Evolutionary conservation across 148 eudicot genomes (phyloP).

Genomic region (Salicornia ramosissima): DNA sequence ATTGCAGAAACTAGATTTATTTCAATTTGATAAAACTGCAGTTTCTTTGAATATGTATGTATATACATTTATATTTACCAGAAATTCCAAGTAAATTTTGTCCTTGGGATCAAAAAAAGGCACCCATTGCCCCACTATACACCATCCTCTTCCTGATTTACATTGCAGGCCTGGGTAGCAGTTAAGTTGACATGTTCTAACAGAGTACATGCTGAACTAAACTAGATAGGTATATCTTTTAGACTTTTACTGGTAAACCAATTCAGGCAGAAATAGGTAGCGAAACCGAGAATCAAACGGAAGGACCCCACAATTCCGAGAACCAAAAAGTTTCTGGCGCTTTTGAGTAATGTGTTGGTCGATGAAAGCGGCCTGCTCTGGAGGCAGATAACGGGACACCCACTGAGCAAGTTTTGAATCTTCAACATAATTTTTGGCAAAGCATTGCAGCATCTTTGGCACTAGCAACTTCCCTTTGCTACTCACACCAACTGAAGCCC

Average conservation of each 20-base stretch:
- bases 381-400: slow-evolving; percentile 31
- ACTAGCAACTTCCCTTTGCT: slow-evolving; percentile 35
- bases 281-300: slow-evolving; percentile 35
- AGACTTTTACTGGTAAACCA: slow-evolving; percentile 19
- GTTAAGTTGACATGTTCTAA: slow-evolving; percentile 12
- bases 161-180: slow-evolving; percentile 13
- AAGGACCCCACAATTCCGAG: slow-evolving; percentile 29
- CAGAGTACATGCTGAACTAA: background rate
- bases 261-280: slow-evolving; percentile 32
- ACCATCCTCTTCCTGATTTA: slow-evolving; percentile 22
- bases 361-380: slow-evolving; percentile 33
- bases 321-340: slow-evolving; percentile 31
- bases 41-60: slow-evolving; percentile 24
- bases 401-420: slow-evolving; percentile 35
- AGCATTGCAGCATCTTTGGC: slow-evolving; percentile 36
- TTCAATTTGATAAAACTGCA: slow-evolving; percentile 13
- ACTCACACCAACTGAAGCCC: slow-evolving; percentile 37
- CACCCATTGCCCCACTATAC: slow-evolving; percentile 16
- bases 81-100: background rate
- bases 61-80: slow-evolving; percentile 27
- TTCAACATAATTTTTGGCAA: slow-evolving; percentile 26
- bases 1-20: background rate
- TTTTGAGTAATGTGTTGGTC: slow-evolving; percentile 35
- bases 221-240: slow-evolving; percentile 2
- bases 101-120: slow-evolving; percentile 17